Conservation (phyloP, 78 protist genomes). For the Abeoforma whisleri region DNA sequence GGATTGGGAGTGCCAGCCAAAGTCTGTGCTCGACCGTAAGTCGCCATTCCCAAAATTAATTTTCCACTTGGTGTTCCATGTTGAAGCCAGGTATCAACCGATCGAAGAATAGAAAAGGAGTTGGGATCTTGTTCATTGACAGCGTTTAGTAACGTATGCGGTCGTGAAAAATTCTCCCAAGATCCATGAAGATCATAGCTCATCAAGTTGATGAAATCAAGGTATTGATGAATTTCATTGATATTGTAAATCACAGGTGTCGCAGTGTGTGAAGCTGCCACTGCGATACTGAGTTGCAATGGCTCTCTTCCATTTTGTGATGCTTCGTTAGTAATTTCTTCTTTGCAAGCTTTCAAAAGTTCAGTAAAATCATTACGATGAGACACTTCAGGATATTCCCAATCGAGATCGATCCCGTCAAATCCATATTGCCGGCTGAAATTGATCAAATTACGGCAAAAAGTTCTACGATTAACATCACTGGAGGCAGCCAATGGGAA, state of each 20-base stretch:
- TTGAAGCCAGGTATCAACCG: neutral
- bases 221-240: neutral
- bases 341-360: too few species aligned
- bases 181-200: conserved; percentile 9
- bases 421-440: neutral
- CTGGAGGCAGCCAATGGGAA: neutral
- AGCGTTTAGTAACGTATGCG: too few species aligned
- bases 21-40: neutral
- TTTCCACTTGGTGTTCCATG: neutral
- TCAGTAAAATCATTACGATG: too few species aligned
- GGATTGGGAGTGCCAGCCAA: conserved; percentile 2
- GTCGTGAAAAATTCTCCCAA: too few species aligned
- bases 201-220: conserved; percentile 5
- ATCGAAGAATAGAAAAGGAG: neutral
- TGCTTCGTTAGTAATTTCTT: too few species aligned
- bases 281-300: too few species aligned
- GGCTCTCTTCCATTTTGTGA: too few species aligned
- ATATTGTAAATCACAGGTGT: too few species aligned
- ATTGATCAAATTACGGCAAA: neutral
- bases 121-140: too few species aligned
- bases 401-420: conserved; percentile 1
- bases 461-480: neutral
- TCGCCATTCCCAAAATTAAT: neutral
- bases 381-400: conserved; percentile 15
- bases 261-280: too few species aligned